A percentile compares a stretch with the other conserved stretches of the same genome.
Conservation (phyloP, 805 yeast species). For the Candida arabinofermentans region DNA sequence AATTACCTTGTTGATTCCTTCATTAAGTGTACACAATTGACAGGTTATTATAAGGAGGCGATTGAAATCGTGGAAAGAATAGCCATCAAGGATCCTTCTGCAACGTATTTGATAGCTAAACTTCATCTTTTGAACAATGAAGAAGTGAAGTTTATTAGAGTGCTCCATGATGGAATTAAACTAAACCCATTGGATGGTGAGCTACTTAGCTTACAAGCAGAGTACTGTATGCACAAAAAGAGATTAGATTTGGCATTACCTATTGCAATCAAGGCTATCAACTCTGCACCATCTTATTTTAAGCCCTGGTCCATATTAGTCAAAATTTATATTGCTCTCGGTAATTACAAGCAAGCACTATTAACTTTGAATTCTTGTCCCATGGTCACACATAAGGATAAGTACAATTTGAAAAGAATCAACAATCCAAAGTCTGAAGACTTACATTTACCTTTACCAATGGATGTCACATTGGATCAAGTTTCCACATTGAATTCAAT, state of each 20-base stretch:
- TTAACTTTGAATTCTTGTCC: conserved; percentile 77
- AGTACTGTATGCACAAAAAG: conserved; percentile 50
- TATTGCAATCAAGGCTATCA: conserved; percentile 60
- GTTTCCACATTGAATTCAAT: conserved; percentile 64
- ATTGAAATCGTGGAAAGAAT: conserved; percentile 54
- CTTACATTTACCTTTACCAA: conserved; percentile 72
- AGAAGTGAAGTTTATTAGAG: conserved; percentile 54
- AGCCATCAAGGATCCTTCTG: conserved; percentile 49
- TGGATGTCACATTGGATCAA: conserved; percentile 66
- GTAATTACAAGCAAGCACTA: conserved; percentile 68
- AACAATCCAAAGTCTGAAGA: conserved; percentile 48
- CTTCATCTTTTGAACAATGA: conserved; percentile 50
- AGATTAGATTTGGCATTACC: conserved; percentile 54
- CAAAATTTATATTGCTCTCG: conserved; percentile 55
- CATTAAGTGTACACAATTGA: conserved; percentile 55
- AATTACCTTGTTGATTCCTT: conserved; percentile 79
- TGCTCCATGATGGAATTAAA: conserved; percentile 47
- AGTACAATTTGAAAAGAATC: conserved; percentile 56
- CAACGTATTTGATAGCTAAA: conserved; percentile 52
- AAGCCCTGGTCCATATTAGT: conserved; percentile 70
- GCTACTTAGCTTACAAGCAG: conserved; percentile 51
- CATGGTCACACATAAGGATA: conserved; percentile 71
- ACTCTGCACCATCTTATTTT: conserved; percentile 71
- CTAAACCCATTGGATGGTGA: conserved; percentile 52
- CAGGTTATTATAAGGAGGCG: conserved; percentile 61